These are phyloP conservation scores for Graphilbum sp. DNA, from an alignment of 2,329 filamentous ascomycete species.

Conservation along the genomic window DNA sequence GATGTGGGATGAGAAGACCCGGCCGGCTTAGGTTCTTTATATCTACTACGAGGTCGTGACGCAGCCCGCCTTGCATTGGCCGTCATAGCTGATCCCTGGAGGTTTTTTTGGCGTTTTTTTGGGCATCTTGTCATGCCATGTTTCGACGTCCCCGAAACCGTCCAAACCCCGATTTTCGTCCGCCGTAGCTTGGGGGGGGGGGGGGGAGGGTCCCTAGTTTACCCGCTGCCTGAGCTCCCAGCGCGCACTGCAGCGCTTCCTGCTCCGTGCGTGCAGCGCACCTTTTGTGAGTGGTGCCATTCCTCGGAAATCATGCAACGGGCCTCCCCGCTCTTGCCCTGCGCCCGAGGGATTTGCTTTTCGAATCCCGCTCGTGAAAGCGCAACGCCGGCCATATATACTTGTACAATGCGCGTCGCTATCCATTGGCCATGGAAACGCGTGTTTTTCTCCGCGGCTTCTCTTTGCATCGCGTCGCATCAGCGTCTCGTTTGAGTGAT, in stretches of 20 bases:
- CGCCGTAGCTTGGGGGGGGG: slow-evolving; percentile 3
- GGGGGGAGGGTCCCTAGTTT: not conserved
- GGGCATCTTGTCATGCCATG: not conserved
- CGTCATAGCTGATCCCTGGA: no score
- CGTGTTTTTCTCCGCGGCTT: no score
- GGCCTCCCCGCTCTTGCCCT: no score
- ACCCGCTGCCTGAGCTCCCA: not conserved
- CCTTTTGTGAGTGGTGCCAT: not conserved
- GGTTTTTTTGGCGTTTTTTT: no score
- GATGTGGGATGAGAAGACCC: not conserved
- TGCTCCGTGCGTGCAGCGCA: not conserved
- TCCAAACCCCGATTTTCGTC: slow-evolving; percentile 9
- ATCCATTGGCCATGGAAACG: no score
- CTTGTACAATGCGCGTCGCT: no score
- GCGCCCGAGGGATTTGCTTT: not conserved
- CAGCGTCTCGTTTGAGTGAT: no score
- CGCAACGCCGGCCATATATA: no score
- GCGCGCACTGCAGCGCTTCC: not conserved
- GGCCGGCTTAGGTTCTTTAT: not conserved
- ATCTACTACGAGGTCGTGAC: no score
- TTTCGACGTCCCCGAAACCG: slow-evolving; percentile 1
- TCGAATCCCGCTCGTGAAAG: not conserved
- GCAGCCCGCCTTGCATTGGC: no score
- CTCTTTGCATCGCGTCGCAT: no score
- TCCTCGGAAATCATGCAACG: not conserved